Conservation (phyloP, 352 stramenopile genomes). For the Pythium volutum region DNA sequence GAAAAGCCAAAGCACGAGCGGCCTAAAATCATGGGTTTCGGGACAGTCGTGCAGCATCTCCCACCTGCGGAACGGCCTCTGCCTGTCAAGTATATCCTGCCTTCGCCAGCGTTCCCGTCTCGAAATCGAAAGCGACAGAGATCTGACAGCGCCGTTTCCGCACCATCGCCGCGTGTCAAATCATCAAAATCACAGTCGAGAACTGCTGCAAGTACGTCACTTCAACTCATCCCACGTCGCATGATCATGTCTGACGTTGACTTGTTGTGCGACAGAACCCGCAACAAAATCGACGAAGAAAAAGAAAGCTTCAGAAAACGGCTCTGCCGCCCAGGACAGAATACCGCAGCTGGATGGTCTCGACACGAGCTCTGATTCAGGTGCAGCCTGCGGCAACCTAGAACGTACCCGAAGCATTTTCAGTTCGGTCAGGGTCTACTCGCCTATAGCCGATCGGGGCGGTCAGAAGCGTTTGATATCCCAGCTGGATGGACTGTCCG, state of each 20-base stretch:
- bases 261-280: not conserved
- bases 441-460: not conserved
- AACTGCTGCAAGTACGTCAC: constrained; percentile 11
- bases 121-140: constrained; percentile 69
- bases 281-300: constrained; percentile 5
- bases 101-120: constrained; percentile 71
- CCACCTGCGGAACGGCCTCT: constrained; percentile 54
- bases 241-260: not conserved
- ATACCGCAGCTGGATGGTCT: constrained; percentile 20
- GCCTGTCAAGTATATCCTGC: constrained; percentile 64
- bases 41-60: constrained; percentile 74
- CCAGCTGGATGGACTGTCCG: constrained; percentile 59
- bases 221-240: not conserved
- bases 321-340: not conserved
- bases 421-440: not conserved
- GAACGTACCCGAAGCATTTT: constrained; percentile 9
- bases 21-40: constrained; percentile 82
- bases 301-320: constrained; percentile 1
- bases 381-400: not conserved
- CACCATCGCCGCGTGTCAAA: constrained; percentile 12
- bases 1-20: constrained; percentile 71
- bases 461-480: constrained; percentile 3
- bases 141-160: constrained; percentile 31
- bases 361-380: not conserved
- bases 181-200: constrained; percentile 2